A percentile compares a stretch with the other conserved stretches of the same genome.
Evolutionary conservation across 352 stramenopile genomes (phyloP).

Genomic region (Globisporangium emineosum): DNA sequence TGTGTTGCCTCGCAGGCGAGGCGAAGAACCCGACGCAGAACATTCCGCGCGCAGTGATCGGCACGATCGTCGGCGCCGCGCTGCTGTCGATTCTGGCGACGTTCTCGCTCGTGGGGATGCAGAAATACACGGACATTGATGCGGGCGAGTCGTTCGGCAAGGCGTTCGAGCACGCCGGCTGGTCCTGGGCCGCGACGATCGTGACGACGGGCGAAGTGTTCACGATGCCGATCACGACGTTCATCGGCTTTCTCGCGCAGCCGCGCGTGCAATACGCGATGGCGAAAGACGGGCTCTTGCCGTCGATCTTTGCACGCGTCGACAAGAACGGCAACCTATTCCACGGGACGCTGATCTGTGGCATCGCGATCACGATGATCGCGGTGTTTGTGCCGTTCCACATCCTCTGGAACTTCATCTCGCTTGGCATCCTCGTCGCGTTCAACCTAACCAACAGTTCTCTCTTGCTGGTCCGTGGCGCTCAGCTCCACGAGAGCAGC

Average conservation of each 20-base stretch:
- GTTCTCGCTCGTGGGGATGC: conserved; percentile 91
- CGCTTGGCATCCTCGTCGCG: conserved; percentile 83
- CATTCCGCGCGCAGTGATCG: conserved; percentile 88
- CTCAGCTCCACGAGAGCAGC: conserved; percentile 21
- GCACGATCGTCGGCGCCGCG: conserved; percentile 83
- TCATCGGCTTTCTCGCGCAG: conserved; percentile 94
- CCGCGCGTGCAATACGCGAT: conserved; percentile 90
- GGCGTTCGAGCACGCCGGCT: conserved; percentile 63
- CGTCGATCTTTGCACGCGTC: conserved; percentile 73
- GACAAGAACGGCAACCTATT: conserved; percentile 77
- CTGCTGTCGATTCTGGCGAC: conserved; percentile 85
- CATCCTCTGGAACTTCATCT: conserved; percentile 89
- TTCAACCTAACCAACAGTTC: conserved; percentile 91
- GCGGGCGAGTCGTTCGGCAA: conserved; percentile 63
- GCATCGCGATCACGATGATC: conserved; percentile 45
- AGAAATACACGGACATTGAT: conserved; percentile 84
- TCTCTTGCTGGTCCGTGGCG: conserved; percentile 61
- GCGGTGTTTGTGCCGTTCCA: conserved; percentile 82
- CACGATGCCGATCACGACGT: conserved; percentile 94
- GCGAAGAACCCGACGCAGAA: conserved; percentile 82
- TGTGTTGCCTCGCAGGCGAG: conserved; percentile 92
- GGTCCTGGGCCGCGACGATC: conserved; percentile 76
- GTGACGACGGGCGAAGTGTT: conserved; percentile 90
- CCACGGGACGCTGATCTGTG: conserved; percentile 56
- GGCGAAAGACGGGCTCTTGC: conserved; percentile 92